Base-by-base conservation (phyloP, 2,329 filamentous ascomycete species). In the Colletotrichum tofieldiae region DNA sequence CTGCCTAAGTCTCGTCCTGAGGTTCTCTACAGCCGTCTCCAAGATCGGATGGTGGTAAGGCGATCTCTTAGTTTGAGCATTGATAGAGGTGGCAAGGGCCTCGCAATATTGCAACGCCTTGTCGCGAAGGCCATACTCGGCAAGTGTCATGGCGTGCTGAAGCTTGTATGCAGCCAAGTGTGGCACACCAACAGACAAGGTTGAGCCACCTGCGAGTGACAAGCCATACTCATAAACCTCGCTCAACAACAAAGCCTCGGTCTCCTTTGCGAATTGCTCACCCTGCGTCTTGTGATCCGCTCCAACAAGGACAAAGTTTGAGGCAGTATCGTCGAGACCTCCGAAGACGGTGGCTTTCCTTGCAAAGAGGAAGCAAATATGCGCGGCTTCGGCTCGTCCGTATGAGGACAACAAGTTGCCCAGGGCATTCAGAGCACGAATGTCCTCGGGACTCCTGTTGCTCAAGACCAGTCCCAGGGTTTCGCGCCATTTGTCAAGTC, bases 81-180 rank as follows among this genome's bases (percentile, higher is more conserved):
- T 93, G 73, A 98, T 93, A 0, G 93, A 90, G 16, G 89, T 84
- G 45, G 89, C 88, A 76, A 99, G 95, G 8, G 92, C 89, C 77
- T 98, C 96, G 80, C 95, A 98, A 78, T 99, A 99, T 71, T 94
- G 91, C 77, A 97, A 88, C 1, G 97, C 95, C 81, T 98, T 95
- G 59, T 92, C 89, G 72, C 92, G 91, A 76, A 92, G 89, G 0
- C 97, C 97, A 77, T 93, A 90, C 76, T 98, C 96, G 20, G 96
- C 94, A 59, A 99, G 87, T 16, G 91, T 89, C 77, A 93, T 90
- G 9, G 96, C 96, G 81, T 98, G 93, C 67, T 96, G 92, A 52
- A 98, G 86, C 82, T 98, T 99, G 86, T 97, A 98, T 1, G 92
- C 91, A 69, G 97, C 91, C 43, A 99, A 84, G 81, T 99, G 95